phyloP scores from a whole-genome alignment of 2,329 filamentous ascomycete genomes.

The Aureobasidium subglaciale region DNA sequence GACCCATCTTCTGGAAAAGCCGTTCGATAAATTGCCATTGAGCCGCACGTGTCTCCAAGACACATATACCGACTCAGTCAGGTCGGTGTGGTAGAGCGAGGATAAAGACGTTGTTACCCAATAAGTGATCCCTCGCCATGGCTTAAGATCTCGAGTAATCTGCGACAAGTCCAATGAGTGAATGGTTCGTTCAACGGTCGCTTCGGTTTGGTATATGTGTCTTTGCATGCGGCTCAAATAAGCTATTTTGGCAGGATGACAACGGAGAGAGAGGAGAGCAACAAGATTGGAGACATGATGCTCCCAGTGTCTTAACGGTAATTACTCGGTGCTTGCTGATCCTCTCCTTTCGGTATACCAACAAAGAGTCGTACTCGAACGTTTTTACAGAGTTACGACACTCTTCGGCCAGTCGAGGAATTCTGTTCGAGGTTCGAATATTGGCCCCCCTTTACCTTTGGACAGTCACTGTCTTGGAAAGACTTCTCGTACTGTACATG shows the following conservation, averaged over 20 bases:
- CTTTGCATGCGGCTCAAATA: constrained; percentile 3
- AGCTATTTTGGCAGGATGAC: not conserved
- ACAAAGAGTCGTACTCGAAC: not conserved
- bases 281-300: constrained; percentile 2
- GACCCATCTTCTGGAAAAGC: constrained; percentile 12
- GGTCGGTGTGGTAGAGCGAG: not conserved
- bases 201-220: not conserved
- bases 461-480: not conserved
- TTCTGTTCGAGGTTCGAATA: not conserved
- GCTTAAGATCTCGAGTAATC: not conserved
- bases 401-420: not conserved
- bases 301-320: not conserved
- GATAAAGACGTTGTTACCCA: constrained; percentile 1
- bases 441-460: not conserved
- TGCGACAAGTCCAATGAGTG: constrained; percentile 1
- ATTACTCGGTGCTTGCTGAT: not conserved
- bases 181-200: constrained; percentile 5
- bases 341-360: not conserved
- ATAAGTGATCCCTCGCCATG: not conserved
- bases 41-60: constrained; percentile 11
- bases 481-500: not conserved
- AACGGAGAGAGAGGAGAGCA: not conserved
- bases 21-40: constrained; percentile 12
- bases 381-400: not conserved
- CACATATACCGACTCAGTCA: not conserved